Evolutionary conservation across 2,329 filamentous ascomycete species (phyloP), one percentile per base, ranked within the genome.

Genomic region (Trichoderma atroviride): DNA sequence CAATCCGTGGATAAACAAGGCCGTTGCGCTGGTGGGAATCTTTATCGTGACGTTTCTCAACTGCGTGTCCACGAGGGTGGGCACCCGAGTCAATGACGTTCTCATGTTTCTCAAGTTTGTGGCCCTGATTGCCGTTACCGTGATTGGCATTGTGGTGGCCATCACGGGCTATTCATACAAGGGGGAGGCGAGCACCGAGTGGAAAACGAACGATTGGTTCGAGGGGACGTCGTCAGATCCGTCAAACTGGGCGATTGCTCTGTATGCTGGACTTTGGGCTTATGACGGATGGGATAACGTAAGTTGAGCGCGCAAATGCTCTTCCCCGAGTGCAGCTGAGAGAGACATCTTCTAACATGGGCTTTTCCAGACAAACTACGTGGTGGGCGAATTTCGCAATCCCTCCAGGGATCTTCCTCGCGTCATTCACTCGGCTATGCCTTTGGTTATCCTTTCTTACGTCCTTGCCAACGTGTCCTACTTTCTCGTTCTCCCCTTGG

Each of bases 271-370:
- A 10, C 85, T 99, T 5, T 99, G 96, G 96, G 96, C 96, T 0
- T 99, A 96, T 81, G 96, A 99, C 78, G 96, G 96, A 35, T 99
- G 96, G 96, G 96, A 99, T 78, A 99, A 99, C 79, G 93, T 96
- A 82, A 83, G 91, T 84, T 55, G 1, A 14, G 31, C 29, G 7
- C 33, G 10, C 37, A 35, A 57, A 16, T 11, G 67, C n/a, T 6
- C 47, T 65, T 56, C 2, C 6, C 3, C 40, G 4, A 43, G 37
- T 65, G 35, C 11, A 33, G 47, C n/a, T n/a, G 69, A 7, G 27
- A 52, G 37, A 9, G 14, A 50, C 5, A 14, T 27, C n/a, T 33
- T 16, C 57, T 69, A 52, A 64, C 40, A 50, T 43, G 43, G 14
- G 53, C 11, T 58, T 11, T 53, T n/a, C 10, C 72, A 96, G 93